Evolutionary conservation across 2,329 filamentous ascomycete genomes (phyloP).

Genomic region (Cylindrodendrum hubeiense): DNA sequence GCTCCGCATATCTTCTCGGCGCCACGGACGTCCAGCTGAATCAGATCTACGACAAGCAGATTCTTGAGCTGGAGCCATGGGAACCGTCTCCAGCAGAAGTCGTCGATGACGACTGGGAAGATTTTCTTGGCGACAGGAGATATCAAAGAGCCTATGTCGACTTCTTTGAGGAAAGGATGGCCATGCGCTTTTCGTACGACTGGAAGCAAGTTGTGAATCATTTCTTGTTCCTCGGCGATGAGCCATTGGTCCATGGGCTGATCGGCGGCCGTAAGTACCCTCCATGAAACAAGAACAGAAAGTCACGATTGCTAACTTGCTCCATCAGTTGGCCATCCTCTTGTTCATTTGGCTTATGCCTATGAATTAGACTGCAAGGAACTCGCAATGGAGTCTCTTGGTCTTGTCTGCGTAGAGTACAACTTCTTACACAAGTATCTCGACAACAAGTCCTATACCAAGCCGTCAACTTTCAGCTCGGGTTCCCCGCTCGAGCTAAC

Average conservation of each 20-base stretch:
- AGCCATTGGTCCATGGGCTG: conserved; percentile 85
- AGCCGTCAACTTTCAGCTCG: conserved; percentile 69
- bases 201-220: conserved; percentile 84
- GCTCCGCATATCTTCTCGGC: conserved; percentile 88
- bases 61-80: conserved; percentile 82
- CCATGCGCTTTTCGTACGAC: conserved; percentile 78
- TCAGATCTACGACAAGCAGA: conserved; percentile 83
- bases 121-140: conserved; percentile 80
- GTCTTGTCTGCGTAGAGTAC: conserved; percentile 71
- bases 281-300: neutral
- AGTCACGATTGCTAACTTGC: conserved; percentile 33
- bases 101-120: conserved; percentile 85
- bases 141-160: conserved; percentile 94
- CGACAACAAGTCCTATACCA: conserved; percentile 80
- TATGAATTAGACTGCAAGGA: conserved; percentile 89
- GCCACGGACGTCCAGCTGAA: conserved; percentile 80
- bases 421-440: conserved; percentile 73
- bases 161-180: conserved; percentile 94
- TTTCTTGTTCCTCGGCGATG: conserved; percentile 79
- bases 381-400: conserved; percentile 88
- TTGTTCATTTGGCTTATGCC: conserved; percentile 97
- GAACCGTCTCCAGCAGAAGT: conserved; percentile 87
- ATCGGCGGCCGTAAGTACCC: conserved; percentile 77
- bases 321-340: conserved; percentile 80
- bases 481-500: conserved; percentile 79